Conservation (phyloP, 768 basidiomycete genomes). For the Multifurca ochricompacta region DNA sequence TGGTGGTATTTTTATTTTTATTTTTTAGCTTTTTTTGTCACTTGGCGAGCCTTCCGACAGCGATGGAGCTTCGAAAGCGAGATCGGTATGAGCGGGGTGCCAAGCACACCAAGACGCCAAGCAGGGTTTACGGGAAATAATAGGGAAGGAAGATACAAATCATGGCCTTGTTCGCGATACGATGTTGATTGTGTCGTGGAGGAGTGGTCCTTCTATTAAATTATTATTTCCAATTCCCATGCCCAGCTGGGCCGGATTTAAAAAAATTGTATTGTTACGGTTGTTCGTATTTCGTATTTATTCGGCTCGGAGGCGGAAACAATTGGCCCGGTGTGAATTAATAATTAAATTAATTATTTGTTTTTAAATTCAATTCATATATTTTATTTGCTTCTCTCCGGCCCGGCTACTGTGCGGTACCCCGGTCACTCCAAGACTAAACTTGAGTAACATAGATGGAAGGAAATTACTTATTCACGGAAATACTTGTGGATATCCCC, state of each 20-base stretch:
- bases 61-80: conserved; percentile 3
- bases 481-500: not conserved
- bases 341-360: too few species aligned
- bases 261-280: too few species aligned
- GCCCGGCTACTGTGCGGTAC: too few species aligned
- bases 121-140: conserved; percentile 15
- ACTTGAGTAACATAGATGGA: not conserved
- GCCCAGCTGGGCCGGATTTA: too few species aligned
- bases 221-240: too few species aligned
- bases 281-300: too few species aligned
- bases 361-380: too few species aligned
- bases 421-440: not conserved
- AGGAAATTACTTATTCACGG: not conserved
- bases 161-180: conserved; percentile 43
- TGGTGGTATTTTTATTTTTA: not conserved
- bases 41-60: conserved; percentile 32
- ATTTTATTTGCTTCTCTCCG: too few species aligned
- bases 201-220: conserved; percentile 51
- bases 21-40: conserved; percentile 36
- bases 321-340: too few species aligned
- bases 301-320: too few species aligned
- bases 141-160: conserved; percentile 13
- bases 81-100: conserved; percentile 18
- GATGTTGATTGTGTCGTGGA: conserved; percentile 65
- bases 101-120: conserved; percentile 17